Conservation (phyloP, 176 grass and related monocot genomes). For the Rhynchospora breviuscula region DNA sequence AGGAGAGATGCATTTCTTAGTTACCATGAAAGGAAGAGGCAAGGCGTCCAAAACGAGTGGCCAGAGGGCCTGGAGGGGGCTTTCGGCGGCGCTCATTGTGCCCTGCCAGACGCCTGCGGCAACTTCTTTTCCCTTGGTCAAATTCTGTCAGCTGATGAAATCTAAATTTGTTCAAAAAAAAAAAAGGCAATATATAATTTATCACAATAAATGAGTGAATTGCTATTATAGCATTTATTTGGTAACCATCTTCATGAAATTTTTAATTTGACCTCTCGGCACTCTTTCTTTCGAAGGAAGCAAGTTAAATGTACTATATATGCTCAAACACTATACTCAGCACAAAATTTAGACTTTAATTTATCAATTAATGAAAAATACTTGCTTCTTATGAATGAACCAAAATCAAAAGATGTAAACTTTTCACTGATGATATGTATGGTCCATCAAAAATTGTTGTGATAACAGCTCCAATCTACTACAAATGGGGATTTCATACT, state of each 20-base stretch:
- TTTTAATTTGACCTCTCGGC: background rate
- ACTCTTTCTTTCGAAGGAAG: background rate
- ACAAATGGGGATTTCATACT: background rate
- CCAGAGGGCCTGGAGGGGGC: conserved; percentile 39
- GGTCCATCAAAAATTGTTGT: background rate
- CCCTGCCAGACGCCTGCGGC: conserved; percentile 66
- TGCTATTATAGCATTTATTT: background rate
- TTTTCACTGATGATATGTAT: background rate
- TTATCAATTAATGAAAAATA: background rate
- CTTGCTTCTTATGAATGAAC: background rate
- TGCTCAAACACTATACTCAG: background rate
- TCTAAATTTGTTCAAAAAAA: conserved; percentile 8
- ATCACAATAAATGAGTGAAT: background rate
- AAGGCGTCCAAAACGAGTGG: conserved; percentile 38
- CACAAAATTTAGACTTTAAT: background rate
- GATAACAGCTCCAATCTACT: background rate
- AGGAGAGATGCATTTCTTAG: background rate
- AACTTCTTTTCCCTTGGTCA: conserved; percentile 79
- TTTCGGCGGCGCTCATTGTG: conserved; percentile 77
- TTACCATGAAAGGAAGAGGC: conserved; percentile 55
- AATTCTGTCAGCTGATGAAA: conserved; percentile 69
- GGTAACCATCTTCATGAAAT: background rate
- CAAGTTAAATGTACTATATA: background rate
- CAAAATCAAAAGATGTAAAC: background rate
- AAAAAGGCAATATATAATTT: background rate